Evolutionary conservation across 2,329 filamentous ascomycete species (phyloP).

Genomic region (Ilyonectria destructans): DNA sequence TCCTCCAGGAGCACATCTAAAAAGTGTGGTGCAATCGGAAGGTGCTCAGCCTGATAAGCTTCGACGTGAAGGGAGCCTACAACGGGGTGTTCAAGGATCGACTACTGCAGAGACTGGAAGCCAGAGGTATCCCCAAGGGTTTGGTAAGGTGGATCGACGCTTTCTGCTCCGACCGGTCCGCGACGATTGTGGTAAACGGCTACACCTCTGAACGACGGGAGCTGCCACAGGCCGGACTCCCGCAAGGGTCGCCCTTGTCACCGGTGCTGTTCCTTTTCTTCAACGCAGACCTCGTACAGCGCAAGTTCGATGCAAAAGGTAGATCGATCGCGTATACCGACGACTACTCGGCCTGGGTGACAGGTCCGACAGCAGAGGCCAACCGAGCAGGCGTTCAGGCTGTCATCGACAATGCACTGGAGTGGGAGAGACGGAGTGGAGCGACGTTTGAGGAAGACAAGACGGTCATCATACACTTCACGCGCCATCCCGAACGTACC

Average conservation of each 20-base stretch:
- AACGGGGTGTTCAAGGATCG: no score
- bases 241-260: conserved; percentile 34
- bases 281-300: no score
- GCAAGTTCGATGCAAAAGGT: conserved; percentile 44
- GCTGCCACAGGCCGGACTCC: neutral
- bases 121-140: no score
- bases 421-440: neutral
- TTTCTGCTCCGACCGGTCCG: conserved; percentile 33
- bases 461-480: conserved; percentile 4
- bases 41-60: conserved; percentile 31
- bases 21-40: conserved; percentile 21
- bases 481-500: no score
- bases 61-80: conserved; percentile 37
- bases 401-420: conserved; percentile 1
- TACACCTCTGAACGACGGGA: conserved; percentile 17
- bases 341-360: no score
- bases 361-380: neutral
- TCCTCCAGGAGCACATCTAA: conserved; percentile 29
- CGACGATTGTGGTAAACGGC: conserved; percentile 23
- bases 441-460: conserved; percentile 8
- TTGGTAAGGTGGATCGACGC: no score
- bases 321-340: neutral
- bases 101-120: no score
- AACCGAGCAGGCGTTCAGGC: neutral
- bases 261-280: conserved; percentile 49